Evolutionary conservation across 2,329 filamentous ascomycete species (phyloP).

Genomic region (Didymella glomerata): DNA sequence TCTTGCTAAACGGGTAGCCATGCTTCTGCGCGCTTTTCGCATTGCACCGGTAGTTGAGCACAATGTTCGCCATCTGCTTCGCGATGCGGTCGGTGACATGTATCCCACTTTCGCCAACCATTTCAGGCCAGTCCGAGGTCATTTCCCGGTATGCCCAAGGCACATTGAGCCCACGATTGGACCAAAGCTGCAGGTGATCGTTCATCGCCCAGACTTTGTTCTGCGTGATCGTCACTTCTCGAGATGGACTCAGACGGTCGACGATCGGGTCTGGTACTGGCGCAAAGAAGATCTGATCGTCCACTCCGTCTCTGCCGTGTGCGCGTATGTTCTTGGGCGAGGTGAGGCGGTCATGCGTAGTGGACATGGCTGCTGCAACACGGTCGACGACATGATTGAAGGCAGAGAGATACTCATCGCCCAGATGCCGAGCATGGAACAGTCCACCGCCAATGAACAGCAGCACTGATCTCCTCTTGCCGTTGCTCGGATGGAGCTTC

Average conservation of each 20-base stretch:
- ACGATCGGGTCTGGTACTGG: slow-evolving; percentile 59
- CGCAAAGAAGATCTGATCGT: slow-evolving; percentile 53
- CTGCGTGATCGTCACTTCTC: slow-evolving; percentile 57
- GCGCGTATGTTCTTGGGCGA: slow-evolving; percentile 12
- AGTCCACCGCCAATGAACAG: slow-evolving; percentile 65
- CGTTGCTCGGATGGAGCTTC: neutral
- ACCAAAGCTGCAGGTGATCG: slow-evolving; percentile 57
- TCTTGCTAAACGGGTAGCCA: slow-evolving; percentile 58
- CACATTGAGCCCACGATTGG: slow-evolving; percentile 52
- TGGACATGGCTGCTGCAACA: slow-evolving; percentile 42
- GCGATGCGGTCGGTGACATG: slow-evolving; percentile 59
- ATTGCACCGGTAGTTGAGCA: slow-evolving; percentile 66
- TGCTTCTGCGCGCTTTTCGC: slow-evolving; percentile 49
- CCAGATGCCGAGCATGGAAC: slow-evolving; percentile 63
- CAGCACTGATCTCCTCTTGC: slow-evolving; percentile 50
- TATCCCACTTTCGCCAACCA: slow-evolving; percentile 59
- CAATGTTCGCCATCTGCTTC: slow-evolving; percentile 60
- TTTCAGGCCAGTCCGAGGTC: slow-evolving; percentile 49
- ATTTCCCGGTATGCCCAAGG: slow-evolving; percentile 63
- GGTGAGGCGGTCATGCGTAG: slow-evolving; percentile 13
- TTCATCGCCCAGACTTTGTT: slow-evolving; percentile 64
- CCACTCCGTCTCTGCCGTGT: slow-evolving; percentile 27
- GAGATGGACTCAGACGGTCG: slow-evolving; percentile 53
- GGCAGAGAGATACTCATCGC: slow-evolving; percentile 54
- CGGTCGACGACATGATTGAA: slow-evolving; percentile 60